Base-by-base conservation (phyloP, 1,284 basidiomycete species). In the Irpex sp. region DNA sequence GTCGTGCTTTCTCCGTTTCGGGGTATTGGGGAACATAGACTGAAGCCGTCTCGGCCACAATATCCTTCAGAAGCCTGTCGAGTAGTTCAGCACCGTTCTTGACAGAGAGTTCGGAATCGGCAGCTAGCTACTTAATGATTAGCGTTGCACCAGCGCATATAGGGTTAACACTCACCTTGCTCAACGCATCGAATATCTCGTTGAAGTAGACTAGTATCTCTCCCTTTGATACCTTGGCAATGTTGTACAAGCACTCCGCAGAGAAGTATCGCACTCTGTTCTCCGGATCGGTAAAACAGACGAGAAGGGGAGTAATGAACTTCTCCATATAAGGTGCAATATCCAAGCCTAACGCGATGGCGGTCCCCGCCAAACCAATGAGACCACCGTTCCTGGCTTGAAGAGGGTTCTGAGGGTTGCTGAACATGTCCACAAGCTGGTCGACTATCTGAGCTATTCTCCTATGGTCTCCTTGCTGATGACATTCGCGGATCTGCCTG, bases 21-120 rank as follows among this genome's bases (percentile, higher is more conserved):
- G 90, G 86, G 72, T 93, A 94, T 63, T 93, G 88, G 1, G 96
- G 95, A 61, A 98, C 90, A 74, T 98, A 98, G 60, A 93, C 90
- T 0, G 96, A 95, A 0, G 96, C 97, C 1, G 94, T 93, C 78
- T 99, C 97, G 39, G 95, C 93, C 1, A 99, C 97, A 60, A 98
- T 97, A 70, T 99, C 97, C 75, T 99, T 98, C 71, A 99, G 84
- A 15, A 98, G 83, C 31, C 97, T 88, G 76, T 99, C 97, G 61
- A 99, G 85, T n/a, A 99, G 85, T 75, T 99, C 97, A 1, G 97
- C 96, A 6, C 97, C 97, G 72, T 99, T 99, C 85, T 98, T 98
- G 68, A 99, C 97, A 2, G 97, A 97, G 57, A 95, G 75, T 70
- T 99, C 97, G 0, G 95, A 92, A 75, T 99, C 97, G 47, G 97